Evolutionary conservation across 1,139 yeast species (phyloP).

Genomic region (Geotrichum klebahnii): DNA sequence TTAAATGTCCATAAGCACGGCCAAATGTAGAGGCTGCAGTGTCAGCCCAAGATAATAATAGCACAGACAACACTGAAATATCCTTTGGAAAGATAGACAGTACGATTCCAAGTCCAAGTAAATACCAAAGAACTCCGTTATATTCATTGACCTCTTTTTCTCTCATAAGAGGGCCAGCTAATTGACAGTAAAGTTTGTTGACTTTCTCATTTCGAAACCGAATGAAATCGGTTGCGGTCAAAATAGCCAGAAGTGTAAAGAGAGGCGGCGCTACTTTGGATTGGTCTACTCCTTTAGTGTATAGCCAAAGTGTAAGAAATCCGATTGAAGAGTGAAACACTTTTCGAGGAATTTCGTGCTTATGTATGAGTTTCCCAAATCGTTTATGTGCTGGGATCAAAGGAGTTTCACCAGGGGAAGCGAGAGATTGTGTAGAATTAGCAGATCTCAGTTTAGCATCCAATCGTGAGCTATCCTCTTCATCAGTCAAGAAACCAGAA

Average conservation of each 20-base stretch:
- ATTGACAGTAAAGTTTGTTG: conserved; percentile 60
- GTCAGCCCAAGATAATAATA: conserved; percentile 92
- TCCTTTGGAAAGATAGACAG: conserved; percentile 74
- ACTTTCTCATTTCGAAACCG: conserved; percentile 59
- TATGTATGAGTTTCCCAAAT: conserved; percentile 54
- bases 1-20: conserved; percentile 72
- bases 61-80: conserved; percentile 66
- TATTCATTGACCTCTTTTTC: conserved; percentile 63
- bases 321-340: conserved; percentile 85
- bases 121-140: conserved; percentile 84
- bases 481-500: background rate
- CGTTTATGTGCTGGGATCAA: conserved; percentile 39
- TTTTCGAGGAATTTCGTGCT: conserved; percentile 87
- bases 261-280: conserved; percentile 53
- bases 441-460: too few species aligned
- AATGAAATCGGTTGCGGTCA: conserved; percentile 62
- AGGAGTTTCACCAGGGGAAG: background rate
- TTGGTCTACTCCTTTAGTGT: conserved; percentile 57
- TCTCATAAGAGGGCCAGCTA: conserved; percentile 77
- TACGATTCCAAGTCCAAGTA: conserved; percentile 70
- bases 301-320: conserved; percentile 66
- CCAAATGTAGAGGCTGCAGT: conserved; percentile 96
- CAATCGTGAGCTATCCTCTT: too few species aligned
- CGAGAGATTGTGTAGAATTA: too few species aligned
- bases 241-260: conserved; percentile 48